A percentile compares a stretch with the other conserved stretches of the same genome.
Evolutionary conservation across 257 asterid species (phyloP).

Genomic region (Jaltomata sinuosa): DNA sequence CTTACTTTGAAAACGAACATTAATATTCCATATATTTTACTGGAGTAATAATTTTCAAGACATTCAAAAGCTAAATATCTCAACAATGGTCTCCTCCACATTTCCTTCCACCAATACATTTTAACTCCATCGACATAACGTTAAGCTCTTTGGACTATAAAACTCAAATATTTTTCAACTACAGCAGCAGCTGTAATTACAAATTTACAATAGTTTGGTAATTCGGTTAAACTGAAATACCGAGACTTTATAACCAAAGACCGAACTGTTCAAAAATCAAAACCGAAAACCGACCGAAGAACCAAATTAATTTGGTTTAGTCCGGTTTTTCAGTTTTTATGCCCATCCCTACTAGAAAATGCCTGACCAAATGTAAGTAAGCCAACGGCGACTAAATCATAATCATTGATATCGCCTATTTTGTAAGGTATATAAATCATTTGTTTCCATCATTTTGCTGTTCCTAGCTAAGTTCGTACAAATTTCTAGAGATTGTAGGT

Average conservation of each 20-base stretch:
- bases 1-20: background rate
- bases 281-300: no score
- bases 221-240: background rate
- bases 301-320: background rate
- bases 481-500: background rate
- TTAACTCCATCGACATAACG: constrained; percentile 17
- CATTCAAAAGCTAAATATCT: background rate
- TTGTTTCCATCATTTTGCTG: background rate
- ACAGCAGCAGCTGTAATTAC: background rate
- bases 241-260: background rate
- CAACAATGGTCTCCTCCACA: background rate
- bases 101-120: constrained; percentile 19
- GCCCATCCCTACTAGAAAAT: background rate
- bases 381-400: background rate
- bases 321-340: background rate
- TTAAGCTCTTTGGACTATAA: background rate
- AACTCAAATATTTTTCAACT: background rate
- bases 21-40: background rate
- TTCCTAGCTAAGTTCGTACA: background rate
- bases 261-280: background rate
- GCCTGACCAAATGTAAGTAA: background rate
- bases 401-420: background rate
- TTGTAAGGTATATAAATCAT: background rate
- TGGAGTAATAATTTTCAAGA: background rate
- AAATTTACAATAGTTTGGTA: background rate